A percentile compares a stretch with the other conserved stretches of the same genome.
These are phyloP conservation scores for Cyberlindnera japonica DNA, from an alignment of 805 yeast species.

Conservation along the genomic window DNA sequence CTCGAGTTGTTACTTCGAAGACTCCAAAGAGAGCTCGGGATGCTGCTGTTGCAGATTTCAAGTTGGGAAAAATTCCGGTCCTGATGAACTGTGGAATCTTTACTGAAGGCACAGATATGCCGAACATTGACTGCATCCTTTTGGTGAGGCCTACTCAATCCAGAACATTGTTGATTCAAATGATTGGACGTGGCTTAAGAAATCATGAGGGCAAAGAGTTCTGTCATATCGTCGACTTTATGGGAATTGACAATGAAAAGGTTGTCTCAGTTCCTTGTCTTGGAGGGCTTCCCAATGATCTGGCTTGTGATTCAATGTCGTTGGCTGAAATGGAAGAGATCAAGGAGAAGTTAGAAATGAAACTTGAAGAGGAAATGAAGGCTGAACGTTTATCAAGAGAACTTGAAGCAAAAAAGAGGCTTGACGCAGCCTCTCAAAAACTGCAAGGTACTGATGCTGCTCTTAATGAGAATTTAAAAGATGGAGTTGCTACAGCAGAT, in stretches of 20 bases:
- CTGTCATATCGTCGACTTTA: conserved; percentile 78
- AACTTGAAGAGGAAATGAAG: conserved; percentile 13
- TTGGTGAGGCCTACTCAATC: conserved; percentile 82
- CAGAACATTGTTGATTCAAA: conserved; percentile 66
- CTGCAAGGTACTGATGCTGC: too few relatives aligned
- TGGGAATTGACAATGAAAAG: conserved; percentile 54
- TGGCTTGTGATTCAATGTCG: conserved; percentile 30
- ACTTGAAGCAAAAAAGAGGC: conserved; percentile 12
- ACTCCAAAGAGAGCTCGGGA: conserved; percentile 54
- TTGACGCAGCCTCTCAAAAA: conserved; percentile 1
- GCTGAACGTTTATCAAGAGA: neutral
- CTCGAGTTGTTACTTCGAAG: conserved; percentile 67
- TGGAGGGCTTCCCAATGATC: conserved; percentile 30
- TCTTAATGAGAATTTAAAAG: neutral
- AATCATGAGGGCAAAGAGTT: conserved; percentile 53
- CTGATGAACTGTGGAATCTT: conserved; percentile 85
- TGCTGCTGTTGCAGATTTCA: conserved; percentile 53
- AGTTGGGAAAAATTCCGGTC: conserved; percentile 60
- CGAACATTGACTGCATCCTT: conserved; percentile 77
- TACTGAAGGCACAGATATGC: conserved; percentile 94
- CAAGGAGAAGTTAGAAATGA: conserved; percentile 19
- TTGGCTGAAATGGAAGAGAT: conserved; percentile 31
- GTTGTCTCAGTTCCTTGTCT: conserved; percentile 54
- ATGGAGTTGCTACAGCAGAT: neutral
- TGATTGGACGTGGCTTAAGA: conserved; percentile 89